Percentiles rank a stretch among this genome's conserved stretches.
phyloP scores from a whole-genome alignment of 78 protist genomes.

The Dictyostelium citrinum region DNA sequence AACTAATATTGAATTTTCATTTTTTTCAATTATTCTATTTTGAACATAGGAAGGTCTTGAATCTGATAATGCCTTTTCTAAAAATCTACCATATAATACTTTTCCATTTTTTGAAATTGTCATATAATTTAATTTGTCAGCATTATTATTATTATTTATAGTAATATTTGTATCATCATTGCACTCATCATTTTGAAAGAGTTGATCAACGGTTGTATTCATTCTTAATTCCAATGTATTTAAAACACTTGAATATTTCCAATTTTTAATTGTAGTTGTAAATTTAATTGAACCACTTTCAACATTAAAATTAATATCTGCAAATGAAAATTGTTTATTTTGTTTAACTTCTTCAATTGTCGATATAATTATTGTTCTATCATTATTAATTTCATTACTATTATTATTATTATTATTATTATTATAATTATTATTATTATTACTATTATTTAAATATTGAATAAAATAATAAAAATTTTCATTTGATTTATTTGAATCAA shows the following conservation, averaged over 20 bases:
- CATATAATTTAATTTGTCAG: neutral
- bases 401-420: too few relatives aligned
- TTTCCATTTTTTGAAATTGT: neutral
- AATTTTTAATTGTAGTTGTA: neutral
- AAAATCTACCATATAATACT: neutral
- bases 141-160: neutral
- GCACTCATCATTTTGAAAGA: neutral
- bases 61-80: neutral
- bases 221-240: neutral
- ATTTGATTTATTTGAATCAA: neutral
- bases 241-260: neutral
- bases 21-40: neutral
- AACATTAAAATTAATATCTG: neutral
- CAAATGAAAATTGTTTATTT: neutral
- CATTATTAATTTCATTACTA: too few relatives aligned
- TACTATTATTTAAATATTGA: neutral
- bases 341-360: neutral
- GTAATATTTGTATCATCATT: neutral
- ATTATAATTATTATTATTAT: neutral
- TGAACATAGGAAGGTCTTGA: neutral
- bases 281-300: neutral
- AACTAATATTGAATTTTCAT: neutral
- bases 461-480: neutral
- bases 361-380: neutral
- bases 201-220: neutral